Conservation (phyloP, 768 basidiomycete genomes). For the Phaeotremella skinneri region DNA sequence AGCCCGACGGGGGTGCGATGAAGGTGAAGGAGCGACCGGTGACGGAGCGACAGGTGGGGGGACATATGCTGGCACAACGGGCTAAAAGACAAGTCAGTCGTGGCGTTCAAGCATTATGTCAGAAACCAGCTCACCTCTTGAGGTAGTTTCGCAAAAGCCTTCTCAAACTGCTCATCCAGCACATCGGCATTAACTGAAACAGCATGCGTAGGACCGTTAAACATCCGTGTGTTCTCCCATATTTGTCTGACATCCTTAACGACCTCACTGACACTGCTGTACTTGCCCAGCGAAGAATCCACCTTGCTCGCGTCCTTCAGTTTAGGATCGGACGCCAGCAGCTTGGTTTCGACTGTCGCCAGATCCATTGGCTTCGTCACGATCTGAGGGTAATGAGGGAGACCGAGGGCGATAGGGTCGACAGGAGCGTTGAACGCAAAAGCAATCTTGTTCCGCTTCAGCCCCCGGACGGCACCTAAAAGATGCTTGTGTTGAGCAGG, state of each 20-base stretch:
- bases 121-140: conserved; percentile 62
- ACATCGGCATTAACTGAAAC: conserved; percentile 76
- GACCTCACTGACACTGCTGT: conserved; percentile 74
- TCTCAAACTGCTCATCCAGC: conserved; percentile 81
- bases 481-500: conserved; percentile 75
- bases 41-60: conserved; percentile 28
- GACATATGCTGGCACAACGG: conserved; percentile 13
- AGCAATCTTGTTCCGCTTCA: conserved; percentile 85
- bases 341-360: conserved; percentile 83
- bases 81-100: not conserved
- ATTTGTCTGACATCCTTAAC: conserved; percentile 79
- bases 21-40: conserved; percentile 20
- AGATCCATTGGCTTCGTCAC: conserved; percentile 94
- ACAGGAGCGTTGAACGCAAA: conserved; percentile 80
- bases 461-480: conserved; percentile 67
- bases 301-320: conserved; percentile 46
- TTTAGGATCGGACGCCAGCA: conserved; percentile 70
- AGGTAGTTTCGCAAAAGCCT: conserved; percentile 79
- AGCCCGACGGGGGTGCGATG: conserved; percentile 59
- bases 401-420: conserved; percentile 67
- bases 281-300: conserved; percentile 54
- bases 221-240: conserved; percentile 80
- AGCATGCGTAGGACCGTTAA: conserved; percentile 88
- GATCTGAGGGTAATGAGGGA: conserved; percentile 81
- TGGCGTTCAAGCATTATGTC: not conserved